These are phyloP conservation scores for Backusella mclennaniae DNA, from an alignment of 192 early-diverging fungal species.

Conservation along the genomic window DNA sequence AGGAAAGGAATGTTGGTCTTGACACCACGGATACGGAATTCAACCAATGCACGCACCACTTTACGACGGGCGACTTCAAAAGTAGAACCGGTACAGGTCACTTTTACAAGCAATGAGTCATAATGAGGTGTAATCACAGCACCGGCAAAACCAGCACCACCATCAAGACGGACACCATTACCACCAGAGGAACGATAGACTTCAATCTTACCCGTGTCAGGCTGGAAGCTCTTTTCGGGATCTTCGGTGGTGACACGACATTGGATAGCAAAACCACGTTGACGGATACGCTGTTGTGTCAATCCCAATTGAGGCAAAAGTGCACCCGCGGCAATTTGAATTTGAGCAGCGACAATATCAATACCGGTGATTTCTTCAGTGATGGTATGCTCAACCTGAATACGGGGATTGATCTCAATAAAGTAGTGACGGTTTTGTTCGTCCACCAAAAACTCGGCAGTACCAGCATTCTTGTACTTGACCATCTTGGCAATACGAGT, in stretches of 20 bases:
- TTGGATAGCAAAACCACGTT: conserved; percentile 60
- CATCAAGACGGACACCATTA: conserved; percentile 30
- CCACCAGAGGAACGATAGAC: conserved; percentile 40
- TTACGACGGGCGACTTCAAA: conserved; percentile 92
- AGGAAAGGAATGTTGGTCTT: conserved; percentile 96
- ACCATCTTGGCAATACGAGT: conserved; percentile 48
- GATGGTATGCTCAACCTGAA: conserved; percentile 68
- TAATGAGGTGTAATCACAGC: conserved; percentile 92
- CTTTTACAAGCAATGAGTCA: conserved; percentile 94
- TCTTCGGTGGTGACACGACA: conserved; percentile 61
- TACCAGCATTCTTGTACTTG: conserved; percentile 57
- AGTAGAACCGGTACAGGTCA: conserved; percentile 81
- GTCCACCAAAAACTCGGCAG: conserved; percentile 63
- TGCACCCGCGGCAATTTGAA: conserved; percentile 53
- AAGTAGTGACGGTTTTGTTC: conserved; percentile 53
- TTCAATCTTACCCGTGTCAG: conserved; percentile 54
- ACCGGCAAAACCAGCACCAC: conserved; percentile 73
- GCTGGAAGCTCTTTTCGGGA: conserved; percentile 58
- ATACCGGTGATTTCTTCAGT: conserved; percentile 60
- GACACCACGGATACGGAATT: conserved; percentile 95
- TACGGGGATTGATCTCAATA: conserved; percentile 66
- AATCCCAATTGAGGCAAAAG: conserved; percentile 44
- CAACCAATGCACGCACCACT: conserved; percentile 80
- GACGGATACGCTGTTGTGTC: conserved; percentile 19
- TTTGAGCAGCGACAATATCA: conserved; percentile 62